phyloP scores from a whole-genome alignment of 345 rosid genomes.

The Kernera saxatilis region DNA sequence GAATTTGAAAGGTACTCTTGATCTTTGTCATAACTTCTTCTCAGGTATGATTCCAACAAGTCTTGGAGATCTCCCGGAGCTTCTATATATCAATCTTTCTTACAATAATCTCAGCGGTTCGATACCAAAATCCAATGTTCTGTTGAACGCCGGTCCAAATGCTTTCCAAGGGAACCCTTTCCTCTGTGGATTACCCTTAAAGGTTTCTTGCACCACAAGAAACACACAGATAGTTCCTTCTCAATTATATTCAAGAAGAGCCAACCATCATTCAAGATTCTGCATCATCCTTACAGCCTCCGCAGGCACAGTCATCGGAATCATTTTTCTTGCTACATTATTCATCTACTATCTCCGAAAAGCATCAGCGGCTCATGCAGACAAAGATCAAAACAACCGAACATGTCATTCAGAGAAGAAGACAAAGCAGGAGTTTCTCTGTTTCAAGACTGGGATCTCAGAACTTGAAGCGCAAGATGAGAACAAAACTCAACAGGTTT shows the following conservation, averaged over 20 bases:
- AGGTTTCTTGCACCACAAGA: constrained; percentile 36
- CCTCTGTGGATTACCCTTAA: constrained; percentile 74
- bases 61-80: constrained; percentile 63
- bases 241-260: constrained; percentile 14
- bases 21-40: constrained; percentile 77
- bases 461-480: constrained; percentile 42
- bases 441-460: constrained; percentile 43
- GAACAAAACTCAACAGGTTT: constrained; percentile 48
- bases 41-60: constrained; percentile 58
- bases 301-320: constrained; percentile 29
- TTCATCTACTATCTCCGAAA: constrained; percentile 44
- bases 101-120: constrained; percentile 70
- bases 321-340: constrained; percentile 47
- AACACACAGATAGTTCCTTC: constrained; percentile 16
- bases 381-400: constrained; percentile 11
- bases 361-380: constrained; percentile 16
- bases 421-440: constrained; percentile 44
- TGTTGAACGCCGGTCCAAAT: constrained; percentile 63
- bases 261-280: constrained; percentile 1
- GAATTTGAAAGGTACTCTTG: constrained; percentile 54
- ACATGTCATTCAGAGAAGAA: constrained; percentile 32
- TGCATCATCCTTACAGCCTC: constrained; percentile 16
- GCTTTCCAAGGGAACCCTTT: constrained; percentile 68
- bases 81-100: constrained; percentile 66
- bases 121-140: constrained; percentile 52